phyloP scores from a whole-genome alignment of 78 protist species.

The Dictyostelium firmibasis region DNA sequence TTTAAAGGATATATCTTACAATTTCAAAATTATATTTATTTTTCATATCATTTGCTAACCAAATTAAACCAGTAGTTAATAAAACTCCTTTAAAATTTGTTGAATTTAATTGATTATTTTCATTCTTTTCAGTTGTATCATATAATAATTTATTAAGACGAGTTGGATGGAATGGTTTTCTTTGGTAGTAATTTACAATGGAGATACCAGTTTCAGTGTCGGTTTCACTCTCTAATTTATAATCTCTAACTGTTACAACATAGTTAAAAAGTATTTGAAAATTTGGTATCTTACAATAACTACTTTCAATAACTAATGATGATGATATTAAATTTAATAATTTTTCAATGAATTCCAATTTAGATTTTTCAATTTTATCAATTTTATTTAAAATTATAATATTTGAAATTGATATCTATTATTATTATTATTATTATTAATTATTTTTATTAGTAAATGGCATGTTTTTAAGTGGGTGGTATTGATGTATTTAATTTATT shows the following conservation, averaged over 20 bases:
- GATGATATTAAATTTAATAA: slow-evolving; percentile 23
- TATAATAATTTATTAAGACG: slow-evolving; percentile 29
- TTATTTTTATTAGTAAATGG: neutral
- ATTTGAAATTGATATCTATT: neutral
- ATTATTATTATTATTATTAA: neutral
- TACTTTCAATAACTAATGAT: slow-evolving; percentile 10
- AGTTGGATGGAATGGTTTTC: slow-evolving; percentile 72
- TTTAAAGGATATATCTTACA: too few relatives aligned
- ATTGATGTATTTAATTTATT: too few relatives aligned
- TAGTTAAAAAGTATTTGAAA: neutral
- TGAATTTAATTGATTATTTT: neutral
- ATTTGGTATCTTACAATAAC: neutral
- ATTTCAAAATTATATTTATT: slow-evolving; percentile 50
- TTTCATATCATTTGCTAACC: slow-evolving; percentile 69
- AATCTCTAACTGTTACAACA: slow-evolving; percentile 3
- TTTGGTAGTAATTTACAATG: slow-evolving; percentile 29
- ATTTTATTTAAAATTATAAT: slow-evolving; percentile 37
- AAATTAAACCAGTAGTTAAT: slow-evolving; percentile 6
- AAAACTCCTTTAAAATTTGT: neutral
- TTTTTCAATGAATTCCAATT: slow-evolving; percentile 19
- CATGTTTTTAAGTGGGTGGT: neutral
- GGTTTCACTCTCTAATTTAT: neutral
- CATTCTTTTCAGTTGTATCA: neutral
- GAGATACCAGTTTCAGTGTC: neutral
- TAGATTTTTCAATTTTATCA: slow-evolving; percentile 19